phyloP scores from a whole-genome alignment of 129 eudicot genomes.

The Smallanthus sonchifolius region DNA sequence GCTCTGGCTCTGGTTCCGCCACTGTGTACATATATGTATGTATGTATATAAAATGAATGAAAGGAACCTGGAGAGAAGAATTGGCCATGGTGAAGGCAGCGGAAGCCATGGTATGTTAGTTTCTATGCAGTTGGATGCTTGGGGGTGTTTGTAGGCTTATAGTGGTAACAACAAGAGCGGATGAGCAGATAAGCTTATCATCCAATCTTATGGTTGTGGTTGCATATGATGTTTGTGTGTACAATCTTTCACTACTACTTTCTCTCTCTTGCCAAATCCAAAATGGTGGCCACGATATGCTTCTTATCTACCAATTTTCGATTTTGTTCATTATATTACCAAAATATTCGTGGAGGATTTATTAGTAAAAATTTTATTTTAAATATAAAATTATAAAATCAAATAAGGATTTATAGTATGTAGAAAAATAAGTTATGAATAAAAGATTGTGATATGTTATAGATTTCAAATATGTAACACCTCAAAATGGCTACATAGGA shows the following conservation, averaged over 20 bases:
- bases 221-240: constrained; percentile 34
- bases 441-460: too few relatives aligned
- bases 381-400: too few relatives aligned
- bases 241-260: constrained; percentile 13
- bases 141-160: constrained; percentile 33
- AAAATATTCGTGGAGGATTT: not conserved
- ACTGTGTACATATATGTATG: not conserved
- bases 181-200: constrained; percentile 78
- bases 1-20: too few relatives aligned
- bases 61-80: constrained; percentile 57
- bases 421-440: too few relatives aligned
- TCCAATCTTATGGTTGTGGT: constrained; percentile 70
- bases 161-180: constrained; percentile 40
- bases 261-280: constrained; percentile 29
- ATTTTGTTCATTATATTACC: not conserved
- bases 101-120: constrained; percentile 38
- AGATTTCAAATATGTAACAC: too few relatives aligned
- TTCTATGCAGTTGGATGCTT: constrained; percentile 14
- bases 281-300: constrained; percentile 18
- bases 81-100: constrained; percentile 76
- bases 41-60: not conserved
- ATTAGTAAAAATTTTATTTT: too few relatives aligned
- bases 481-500: too few relatives aligned
- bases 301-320: constrained; percentile 24
- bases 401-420: too few relatives aligned